Evolutionary conservation across 1,284 basidiomycete genomes (phyloP), one percentile per base, ranked within the genome.

Genomic region (Ceratobasidium sp.): DNA sequence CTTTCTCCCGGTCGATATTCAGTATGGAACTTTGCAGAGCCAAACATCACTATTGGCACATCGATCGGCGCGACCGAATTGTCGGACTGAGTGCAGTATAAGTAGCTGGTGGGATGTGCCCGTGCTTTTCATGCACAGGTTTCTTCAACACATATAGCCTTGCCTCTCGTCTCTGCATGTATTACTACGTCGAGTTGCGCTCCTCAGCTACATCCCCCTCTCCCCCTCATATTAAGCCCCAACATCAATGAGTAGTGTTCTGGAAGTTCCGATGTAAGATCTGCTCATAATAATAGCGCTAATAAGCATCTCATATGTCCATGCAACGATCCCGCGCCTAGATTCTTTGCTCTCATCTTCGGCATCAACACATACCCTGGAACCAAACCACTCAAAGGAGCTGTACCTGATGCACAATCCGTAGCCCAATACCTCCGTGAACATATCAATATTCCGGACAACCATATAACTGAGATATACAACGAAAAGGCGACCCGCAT

Each of bases 331-430:
- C 17, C 58, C n/a, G n/a, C 31, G 17, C 39, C 68, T 1, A 74
- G 26, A 51, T 31, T 74, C 17, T 61, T 47, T 31, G 69, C 69
- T 4, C 69, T 74, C 26, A 33, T 63, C 23, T 63, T 74, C 17
- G 69, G 69, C 10, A 63, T 74, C 58, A 37, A 74, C n/a, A 11
- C 35, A 26, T 74, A 74, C 23, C 58, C 28, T 28, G 35, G 51
- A 8, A 8, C 51, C 1, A 23, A 33, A 5, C 26, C n/a, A 1
- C 69, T 74, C 10, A 3, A 26, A 8, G 69, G 69, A 6, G 69
- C 69, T 7, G 58, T 51, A 5, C n/a, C 42, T 6, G 69, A 74
- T 53, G 69, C 58, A 37, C 20, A 58, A 15, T 10, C 23, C 15
- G 17, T 74, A 6, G 26, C 45, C 11, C 4, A 51, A 31, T 74